phyloP scores from a whole-genome alignment of 257 asterid genomes.

The Gentiana dahurica region DNA sequence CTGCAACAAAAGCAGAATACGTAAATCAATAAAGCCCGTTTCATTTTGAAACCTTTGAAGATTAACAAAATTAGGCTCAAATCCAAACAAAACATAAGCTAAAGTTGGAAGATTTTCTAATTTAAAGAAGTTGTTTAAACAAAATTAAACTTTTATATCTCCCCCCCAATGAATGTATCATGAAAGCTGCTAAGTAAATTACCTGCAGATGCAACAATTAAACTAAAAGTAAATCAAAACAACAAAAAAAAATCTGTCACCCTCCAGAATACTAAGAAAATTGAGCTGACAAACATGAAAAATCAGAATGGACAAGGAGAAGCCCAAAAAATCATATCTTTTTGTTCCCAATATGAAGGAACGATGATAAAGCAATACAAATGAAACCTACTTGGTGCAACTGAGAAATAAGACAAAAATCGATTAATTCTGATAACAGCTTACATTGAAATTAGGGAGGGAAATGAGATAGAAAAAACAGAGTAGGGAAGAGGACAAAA shows the following conservation, averaged over 20 bases:
- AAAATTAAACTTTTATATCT: background rate
- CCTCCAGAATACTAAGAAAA: too few relatives aligned
- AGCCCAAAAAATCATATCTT: too few relatives aligned
- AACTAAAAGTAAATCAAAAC: background rate
- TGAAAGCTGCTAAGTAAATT: too few relatives aligned
- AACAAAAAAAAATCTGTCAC: background rate
- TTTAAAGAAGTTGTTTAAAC: background rate
- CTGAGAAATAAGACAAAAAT: background rate
- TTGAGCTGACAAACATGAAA: too few relatives aligned
- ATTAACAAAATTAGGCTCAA: background rate
- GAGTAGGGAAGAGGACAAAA: background rate
- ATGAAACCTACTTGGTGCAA: background rate
- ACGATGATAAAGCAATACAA: too few relatives aligned
- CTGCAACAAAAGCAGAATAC: slow-evolving; percentile 9
- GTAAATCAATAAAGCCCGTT: too few relatives aligned
- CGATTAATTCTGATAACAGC: background rate
- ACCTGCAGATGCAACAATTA: too few relatives aligned
- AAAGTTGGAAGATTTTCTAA: background rate
- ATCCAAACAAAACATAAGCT: background rate
- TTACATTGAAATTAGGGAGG: background rate
- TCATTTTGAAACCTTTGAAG: too few relatives aligned
- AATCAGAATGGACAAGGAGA: too few relatives aligned
- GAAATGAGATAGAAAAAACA: background rate
- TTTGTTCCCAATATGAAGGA: too few relatives aligned
- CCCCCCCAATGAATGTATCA: too few relatives aligned